phyloP scores from a whole-genome alignment of 768 basidiomycete species.

The Termitomyces sp. region DNA sequence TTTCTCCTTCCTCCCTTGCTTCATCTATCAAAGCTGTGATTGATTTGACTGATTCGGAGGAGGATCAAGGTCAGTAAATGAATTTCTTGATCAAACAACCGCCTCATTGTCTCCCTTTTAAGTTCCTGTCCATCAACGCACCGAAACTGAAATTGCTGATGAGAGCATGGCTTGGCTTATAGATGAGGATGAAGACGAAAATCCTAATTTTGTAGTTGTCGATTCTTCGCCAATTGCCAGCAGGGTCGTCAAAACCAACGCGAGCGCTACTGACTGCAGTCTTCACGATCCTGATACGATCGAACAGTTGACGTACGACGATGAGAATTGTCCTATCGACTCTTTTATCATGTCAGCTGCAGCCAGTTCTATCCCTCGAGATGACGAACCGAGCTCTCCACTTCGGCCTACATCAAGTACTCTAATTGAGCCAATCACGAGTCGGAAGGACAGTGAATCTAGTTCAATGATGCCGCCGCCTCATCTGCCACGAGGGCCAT shows the following conservation, averaged over 20 bases:
- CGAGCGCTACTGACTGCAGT: not conserved
- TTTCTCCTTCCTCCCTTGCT: not conserved
- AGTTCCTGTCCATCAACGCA: not conserved
- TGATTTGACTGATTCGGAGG: constrained; percentile 7
- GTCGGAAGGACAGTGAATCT: constrained; percentile 1
- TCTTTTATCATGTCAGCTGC: constrained; percentile 6
- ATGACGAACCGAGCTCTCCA: constrained; percentile 4
- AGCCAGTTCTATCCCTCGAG: not conserved
- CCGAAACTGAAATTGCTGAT: not conserved
- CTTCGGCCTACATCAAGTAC: constrained; percentile 9
- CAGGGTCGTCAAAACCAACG: not conserved
- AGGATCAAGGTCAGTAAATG: constrained; percentile 1
- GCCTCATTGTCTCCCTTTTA: not conserved
- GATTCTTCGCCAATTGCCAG: constrained; percentile 39
- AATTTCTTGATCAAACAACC: not conserved
- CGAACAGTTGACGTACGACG: not conserved
- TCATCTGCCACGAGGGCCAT: constrained; percentile 14
- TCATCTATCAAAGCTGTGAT: constrained; percentile 7
- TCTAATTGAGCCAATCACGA: constrained; percentile 6
- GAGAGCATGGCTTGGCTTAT: constrained; percentile 60
- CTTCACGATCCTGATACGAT: not conserved
- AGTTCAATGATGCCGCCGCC: constrained; percentile 23
- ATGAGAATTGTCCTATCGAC: constrained; percentile 22
- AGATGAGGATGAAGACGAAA: constrained; percentile 63
- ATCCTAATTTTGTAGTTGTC: constrained; percentile 45